phyloP scores from a whole-genome alignment of 768 basidiomycete genomes.

The Leccinum variicolor region DNA sequence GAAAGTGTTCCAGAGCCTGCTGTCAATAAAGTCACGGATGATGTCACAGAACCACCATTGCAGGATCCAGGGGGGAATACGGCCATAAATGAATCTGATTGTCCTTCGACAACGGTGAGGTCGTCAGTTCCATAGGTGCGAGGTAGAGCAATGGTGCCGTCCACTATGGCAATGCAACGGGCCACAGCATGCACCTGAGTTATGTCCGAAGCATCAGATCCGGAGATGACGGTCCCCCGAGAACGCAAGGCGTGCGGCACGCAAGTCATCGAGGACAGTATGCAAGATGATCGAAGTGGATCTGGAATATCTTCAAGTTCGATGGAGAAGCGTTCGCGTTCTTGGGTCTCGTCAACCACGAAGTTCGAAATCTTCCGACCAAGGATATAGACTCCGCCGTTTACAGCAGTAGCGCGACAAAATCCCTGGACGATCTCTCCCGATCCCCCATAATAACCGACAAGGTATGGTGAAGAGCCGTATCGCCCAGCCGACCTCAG shows the following conservation, averaged over 20 bases:
- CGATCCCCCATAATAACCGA: constrained; percentile 93
- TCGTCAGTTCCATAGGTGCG: constrained; percentile 27
- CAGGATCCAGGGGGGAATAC: constrained; percentile 73
- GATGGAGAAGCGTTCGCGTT: constrained; percentile 37
- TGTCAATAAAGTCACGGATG: constrained; percentile 58
- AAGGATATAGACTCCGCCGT: constrained; percentile 70
- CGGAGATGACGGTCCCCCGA: constrained; percentile 17
- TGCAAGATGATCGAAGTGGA: constrained; percentile 47
- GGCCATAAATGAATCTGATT: constrained; percentile 60
- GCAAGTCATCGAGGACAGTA: constrained; percentile 48
- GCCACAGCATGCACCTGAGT: constrained; percentile 31
- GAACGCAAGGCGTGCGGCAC: constrained; percentile 29
- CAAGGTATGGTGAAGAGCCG: constrained; percentile 81
- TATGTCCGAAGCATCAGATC: neutral
- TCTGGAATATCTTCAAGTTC: constrained; percentile 61
- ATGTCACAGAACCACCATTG: constrained; percentile 41
- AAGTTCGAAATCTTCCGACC: constrained; percentile 43
- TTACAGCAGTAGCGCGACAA: constrained; percentile 82
- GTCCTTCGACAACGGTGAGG: constrained; percentile 13
- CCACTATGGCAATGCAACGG: constrained; percentile 50
- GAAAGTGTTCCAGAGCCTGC: constrained; percentile 74
- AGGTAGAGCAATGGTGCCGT: constrained; percentile 28
- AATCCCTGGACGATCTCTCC: constrained; percentile 95
- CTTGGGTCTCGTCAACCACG: constrained; percentile 14
- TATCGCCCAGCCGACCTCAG: constrained; percentile 82